Evolutionary conservation across 163 green algal species (phyloP).

Genomic region (Scenedesmus sp.): DNA sequence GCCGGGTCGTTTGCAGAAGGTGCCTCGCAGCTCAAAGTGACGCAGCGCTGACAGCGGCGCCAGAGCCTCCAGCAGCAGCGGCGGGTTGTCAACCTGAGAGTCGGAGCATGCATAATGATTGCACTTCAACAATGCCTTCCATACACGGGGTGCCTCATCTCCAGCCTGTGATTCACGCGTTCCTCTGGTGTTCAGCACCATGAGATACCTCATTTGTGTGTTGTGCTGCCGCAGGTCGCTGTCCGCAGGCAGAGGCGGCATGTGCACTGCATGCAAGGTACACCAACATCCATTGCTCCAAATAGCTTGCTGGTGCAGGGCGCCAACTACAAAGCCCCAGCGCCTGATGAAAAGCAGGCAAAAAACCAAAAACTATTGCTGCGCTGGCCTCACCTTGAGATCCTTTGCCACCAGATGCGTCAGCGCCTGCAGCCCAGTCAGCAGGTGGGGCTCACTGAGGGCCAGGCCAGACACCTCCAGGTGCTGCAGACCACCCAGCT

Average conservation of each 20-base stretch:
- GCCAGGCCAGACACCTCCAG: background rate
- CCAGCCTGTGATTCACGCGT: no score
- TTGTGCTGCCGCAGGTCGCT: no score
- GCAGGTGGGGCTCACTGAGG: background rate
- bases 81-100: background rate
- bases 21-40: background rate
- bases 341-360: no score
- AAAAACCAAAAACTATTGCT: no score
- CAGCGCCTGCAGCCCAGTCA: background rate
- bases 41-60: background rate
- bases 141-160: no score
- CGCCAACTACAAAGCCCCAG: no score
- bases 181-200: no score
- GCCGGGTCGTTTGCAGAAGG: background rate
- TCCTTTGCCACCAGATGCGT: constrained; percentile 6
- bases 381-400: background rate
- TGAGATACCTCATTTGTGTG: no score
- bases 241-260: background rate
- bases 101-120: no score
- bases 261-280: background rate
- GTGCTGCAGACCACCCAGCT: background rate
- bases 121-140: background rate
- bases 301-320: background rate
- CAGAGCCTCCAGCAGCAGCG: background rate
- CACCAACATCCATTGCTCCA: background rate